Base-by-base conservation (phyloP, 1,284 basidiomycete genomes). In the Rhodotorula glutinis region DNA sequence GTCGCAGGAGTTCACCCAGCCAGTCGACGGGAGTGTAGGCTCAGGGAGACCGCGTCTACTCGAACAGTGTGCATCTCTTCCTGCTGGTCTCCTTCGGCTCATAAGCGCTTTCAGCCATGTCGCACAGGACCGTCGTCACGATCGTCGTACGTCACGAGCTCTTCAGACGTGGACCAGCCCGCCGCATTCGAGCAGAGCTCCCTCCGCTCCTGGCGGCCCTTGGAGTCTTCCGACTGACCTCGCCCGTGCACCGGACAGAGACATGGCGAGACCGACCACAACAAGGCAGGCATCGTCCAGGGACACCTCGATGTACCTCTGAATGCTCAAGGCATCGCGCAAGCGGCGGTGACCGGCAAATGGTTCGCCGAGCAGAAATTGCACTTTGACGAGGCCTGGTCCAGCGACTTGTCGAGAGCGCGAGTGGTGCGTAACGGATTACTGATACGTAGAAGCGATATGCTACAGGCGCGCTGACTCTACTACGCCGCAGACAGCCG, bases 301-400 rank as follows among this genome's bases (percentile, higher is more conserved):
- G 74, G 74, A 0, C 74, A 75, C 58, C 63, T 72, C 25, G 71
- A 75, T 57, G 63, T 65, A 3, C 68, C 72, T 0, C 61, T 75
- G 17, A 75, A 75, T 59, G 56, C 30, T 7, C 59, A 66, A 27
- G 74, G 74, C 25, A 53, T 66, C 13, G 67, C 64, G 0, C 70
- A 73, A 40, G 66, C 67, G 2, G 21, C 9, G 0, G 65, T 67
- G 11, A 52, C 67, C 1, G 71, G 54, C 3, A 54, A 53, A 19
- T 67, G 59, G 67, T 65, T 69, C 49, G 57, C 25, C 10, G 23
- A 41, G 13, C 60, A 38, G 21, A 47, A 51, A 17, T 44, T 62
- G 5, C 4, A 19, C 27, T 74, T 72, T 21, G 71, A 69, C 17
- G 53, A 62, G 43, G 68, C 66, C 8, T 75, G 59, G 43, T 62